Base-by-base conservation (phyloP, 1,139 yeast species). In the Suhomyces bribrorum region DNA sequence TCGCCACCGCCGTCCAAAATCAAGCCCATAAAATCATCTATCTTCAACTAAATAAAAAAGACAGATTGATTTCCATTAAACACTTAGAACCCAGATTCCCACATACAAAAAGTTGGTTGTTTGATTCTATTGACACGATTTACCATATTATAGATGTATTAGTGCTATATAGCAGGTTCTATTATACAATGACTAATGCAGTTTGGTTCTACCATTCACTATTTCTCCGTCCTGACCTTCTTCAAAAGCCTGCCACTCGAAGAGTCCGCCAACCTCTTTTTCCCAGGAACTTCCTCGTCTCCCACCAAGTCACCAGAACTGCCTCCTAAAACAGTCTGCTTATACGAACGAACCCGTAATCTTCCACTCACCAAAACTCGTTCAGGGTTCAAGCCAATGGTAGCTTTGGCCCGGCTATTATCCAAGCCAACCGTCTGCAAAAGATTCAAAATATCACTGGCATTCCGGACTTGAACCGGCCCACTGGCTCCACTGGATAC, bases 401-500 rank as follows among this genome's bases (percentile, higher is more conserved):
- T 77, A 29, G 75, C 75, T 30, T 79, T 72, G 20, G 90, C 80
- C 38, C 84, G 69, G 52, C 79, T 79, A 23, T 69, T 66, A 44
- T 81, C 81, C 35, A 86, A 66, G 0, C 96, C 97, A 54, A 92
- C 67, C 11, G 87, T 66, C 22, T 76, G 70, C 28, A 86, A 68
- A 35, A 92, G 64, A 40, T 81, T 84, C 18, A 80, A 69, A 4
- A 88, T 75, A 51, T 92, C 96, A 35, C 76, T 71, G 29, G 81
- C 77, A 26, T 81, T 79, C 41, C 97, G 66, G 18, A 82, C 64
- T 35, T 79, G 82, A 25, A 78, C 59, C 0, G 90, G 75, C 22
- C 66, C 61, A 3, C 58, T 52, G 1, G 95, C 86, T 2, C 96
- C 97, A 53, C 94, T 81, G 14, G 92, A 79, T 5, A 89, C 70